Conservation (phyloP, 73 alveolate genomes). For the Paramecium pentaurelia region DNA sequence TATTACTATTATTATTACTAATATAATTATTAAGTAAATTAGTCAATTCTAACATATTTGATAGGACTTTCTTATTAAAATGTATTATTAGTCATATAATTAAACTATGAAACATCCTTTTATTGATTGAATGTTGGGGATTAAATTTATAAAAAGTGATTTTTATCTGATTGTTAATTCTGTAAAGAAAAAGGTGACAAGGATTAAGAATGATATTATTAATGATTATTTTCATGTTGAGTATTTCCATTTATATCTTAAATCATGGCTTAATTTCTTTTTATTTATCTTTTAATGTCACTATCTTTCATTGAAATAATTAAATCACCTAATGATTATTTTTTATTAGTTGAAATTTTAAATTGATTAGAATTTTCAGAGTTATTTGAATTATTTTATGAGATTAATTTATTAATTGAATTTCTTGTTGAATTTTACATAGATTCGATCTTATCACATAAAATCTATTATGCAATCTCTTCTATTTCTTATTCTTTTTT, state of each 20-base stretch:
- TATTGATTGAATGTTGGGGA: background rate
- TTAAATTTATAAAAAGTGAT: background rate
- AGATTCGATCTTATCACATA: slow-evolving; percentile 21
- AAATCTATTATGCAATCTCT: background rate
- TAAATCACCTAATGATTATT: background rate
- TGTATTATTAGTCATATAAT: background rate
- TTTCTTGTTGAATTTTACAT: slow-evolving; percentile 1
- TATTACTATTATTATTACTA: background rate
- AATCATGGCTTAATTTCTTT: background rate
- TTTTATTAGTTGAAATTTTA: background rate
- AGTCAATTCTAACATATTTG: background rate
- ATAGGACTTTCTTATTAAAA: background rate
- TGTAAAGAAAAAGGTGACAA: background rate
- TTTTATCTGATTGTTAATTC: background rate
- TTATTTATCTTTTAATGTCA: background rate
- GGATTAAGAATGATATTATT: background rate
- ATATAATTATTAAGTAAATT: background rate
- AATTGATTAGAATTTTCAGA: background rate
- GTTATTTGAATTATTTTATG: background rate
- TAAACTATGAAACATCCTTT: background rate
- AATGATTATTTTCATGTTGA: background rate
- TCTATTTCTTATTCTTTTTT: slow-evolving; percentile 6
- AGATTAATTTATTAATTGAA: background rate
- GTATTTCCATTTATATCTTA: background rate
- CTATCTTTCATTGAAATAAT: background rate